Base-by-base conservation (phyloP, 1,139 yeast species). In the Candida freyschussii region DNA sequence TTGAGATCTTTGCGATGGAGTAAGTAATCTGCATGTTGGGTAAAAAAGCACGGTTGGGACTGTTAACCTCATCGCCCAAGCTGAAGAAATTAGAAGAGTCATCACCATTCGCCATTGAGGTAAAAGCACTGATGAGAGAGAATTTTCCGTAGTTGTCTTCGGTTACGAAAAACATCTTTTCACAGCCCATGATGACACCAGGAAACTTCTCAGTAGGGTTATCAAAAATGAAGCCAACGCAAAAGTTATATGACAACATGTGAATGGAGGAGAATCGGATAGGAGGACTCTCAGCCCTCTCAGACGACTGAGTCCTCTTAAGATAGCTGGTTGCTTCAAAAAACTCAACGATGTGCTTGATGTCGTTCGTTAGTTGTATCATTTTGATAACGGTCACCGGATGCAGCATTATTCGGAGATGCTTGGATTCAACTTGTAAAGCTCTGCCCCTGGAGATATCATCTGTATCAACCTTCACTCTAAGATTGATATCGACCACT, bases 131-230 rank as follows among this genome's bases (percentile, higher is more conserved):
- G 42, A 75, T 63, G 39, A 80, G 60, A 0, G 85, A 72, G 21
- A 81, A 62, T 46, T 79, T 79, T 3, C 91, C 93, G 30, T 72
- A 56, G n/a, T 63, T 65, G 22, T 70, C 71, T 34, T 77, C 80
- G 17, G 76, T 69, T 0, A 76, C 73, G 1, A 82, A 77, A 47
- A 76, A 79, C 27, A 80, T 69, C 23, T 78, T 60, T 41, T 82
- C 84, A 33, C 84, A 85, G 0, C 96, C 96, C 28, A 76, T 44
- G 26, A 82, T 76, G n/a, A 84, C 52, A 13, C 95, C 96, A 15
- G 72, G 71, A 17, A 62, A 62, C 5, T 56, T 39, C 18, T 36
- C 36, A 9, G 37, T 17, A 0, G 50, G 51, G n/a, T 56, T 55
- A 14, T 66, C 67, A 52, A 81, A 81, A 6, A 85, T 54, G 87